phyloP scores from a whole-genome alignment of 176 grass and related monocot species.

The Pontederia crassipes region DNA sequence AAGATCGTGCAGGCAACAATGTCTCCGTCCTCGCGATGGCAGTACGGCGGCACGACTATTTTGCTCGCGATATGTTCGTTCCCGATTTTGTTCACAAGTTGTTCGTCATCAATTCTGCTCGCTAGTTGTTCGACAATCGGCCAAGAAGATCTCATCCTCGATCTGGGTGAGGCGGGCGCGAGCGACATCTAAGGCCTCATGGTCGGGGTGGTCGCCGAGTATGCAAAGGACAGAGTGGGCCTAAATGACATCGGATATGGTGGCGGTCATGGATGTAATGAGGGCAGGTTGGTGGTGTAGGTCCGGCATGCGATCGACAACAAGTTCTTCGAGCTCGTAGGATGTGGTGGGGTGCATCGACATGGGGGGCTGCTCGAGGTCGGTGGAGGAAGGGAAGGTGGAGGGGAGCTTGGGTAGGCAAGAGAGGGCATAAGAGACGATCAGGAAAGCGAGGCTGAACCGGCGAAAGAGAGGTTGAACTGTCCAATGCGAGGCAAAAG shows the following conservation, averaged over 20 bases:
- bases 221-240: constrained; percentile 42
- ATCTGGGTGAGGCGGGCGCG: constrained; percentile 25
- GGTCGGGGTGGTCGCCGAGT: constrained; percentile 50
- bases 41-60: too few relatives aligned
- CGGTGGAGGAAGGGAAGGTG: not conserved
- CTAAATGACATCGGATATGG: constrained; percentile 47
- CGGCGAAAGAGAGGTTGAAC: too few relatives aligned
- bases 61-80: too few relatives aligned
- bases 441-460: constrained; percentile 30
- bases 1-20: too few relatives aligned
- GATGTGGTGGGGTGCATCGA: not conserved
- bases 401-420: not conserved
- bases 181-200: constrained; percentile 57
- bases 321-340: constrained; percentile 31
- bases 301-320: constrained; percentile 49
- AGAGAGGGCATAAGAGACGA: constrained; percentile 51
- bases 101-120: too few relatives aligned
- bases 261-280: constrained; percentile 51
- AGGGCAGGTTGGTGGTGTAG: constrained; percentile 44
- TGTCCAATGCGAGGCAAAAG: too few relatives aligned
- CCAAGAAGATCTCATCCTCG: not conserved
- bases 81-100: too few relatives aligned
- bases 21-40: too few relatives aligned
- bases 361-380: constrained; percentile 32
- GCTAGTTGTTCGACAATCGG: too few relatives aligned